Evolutionary conservation across 2,329 filamentous ascomycete species (phyloP).

Genomic region (Hypoxylon sp.): DNA sequence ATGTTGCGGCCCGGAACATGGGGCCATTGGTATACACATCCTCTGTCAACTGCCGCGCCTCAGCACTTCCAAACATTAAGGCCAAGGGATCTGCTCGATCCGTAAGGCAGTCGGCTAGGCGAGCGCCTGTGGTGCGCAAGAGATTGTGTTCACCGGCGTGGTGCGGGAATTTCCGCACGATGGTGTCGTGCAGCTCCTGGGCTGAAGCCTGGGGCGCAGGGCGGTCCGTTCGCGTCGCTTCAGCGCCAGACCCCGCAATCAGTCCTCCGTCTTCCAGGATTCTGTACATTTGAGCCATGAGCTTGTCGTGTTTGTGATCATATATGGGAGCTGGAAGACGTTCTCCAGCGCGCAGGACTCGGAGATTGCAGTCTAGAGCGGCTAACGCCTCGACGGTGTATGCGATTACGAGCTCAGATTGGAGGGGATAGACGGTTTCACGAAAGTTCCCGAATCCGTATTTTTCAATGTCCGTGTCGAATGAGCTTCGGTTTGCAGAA

Average conservation of each 20-base stretch:
- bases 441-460: constrained; percentile 38
- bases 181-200: constrained; percentile 10
- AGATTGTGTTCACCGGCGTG: constrained; percentile 55
- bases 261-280: constrained; percentile 51
- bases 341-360: constrained; percentile 41
- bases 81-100: constrained; percentile 57
- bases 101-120: constrained; percentile 58
- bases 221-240: constrained; percentile 14
- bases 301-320: constrained; percentile 49
- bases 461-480: constrained; percentile 13
- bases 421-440: constrained; percentile 49
- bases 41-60: constrained; percentile 51
- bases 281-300: constrained; percentile 50
- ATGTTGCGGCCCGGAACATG: constrained; percentile 47
- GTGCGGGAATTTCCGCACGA: constrained; percentile 50
- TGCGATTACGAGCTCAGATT: constrained; percentile 51
- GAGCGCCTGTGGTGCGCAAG: constrained; percentile 52
- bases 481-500: constrained; percentile 20
- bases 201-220: constrained; percentile 6
- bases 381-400: constrained; percentile 55
- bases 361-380: constrained; percentile 51
- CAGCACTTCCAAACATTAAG: constrained; percentile 57
- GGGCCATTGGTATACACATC: constrained; percentile 57
- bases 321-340: constrained; percentile 42
- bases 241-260: constrained; percentile 13